Evolutionary conservation across 192 early-diverging fungal species (phyloP).

Genomic region (Coemansia sp.): DNA sequence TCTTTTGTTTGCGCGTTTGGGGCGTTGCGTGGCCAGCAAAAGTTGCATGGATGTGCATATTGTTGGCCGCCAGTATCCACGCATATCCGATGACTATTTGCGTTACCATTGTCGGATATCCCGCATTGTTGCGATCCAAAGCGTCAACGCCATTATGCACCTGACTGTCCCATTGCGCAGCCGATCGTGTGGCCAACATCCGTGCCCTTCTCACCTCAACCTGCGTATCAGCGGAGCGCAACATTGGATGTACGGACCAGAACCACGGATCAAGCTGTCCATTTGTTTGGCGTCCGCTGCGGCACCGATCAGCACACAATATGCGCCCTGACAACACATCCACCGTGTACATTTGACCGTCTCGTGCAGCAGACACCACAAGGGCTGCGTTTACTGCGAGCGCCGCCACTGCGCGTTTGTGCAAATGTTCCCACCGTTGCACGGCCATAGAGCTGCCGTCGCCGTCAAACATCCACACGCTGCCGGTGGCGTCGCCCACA

Average conservation of each 20-base stretch:
- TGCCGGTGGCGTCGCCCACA: constrained; percentile 32
- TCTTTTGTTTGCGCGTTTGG: background rate
- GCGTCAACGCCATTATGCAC: constrained; percentile 9
- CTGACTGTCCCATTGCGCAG: constrained; percentile 21
- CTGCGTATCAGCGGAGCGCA: constrained; percentile 10
- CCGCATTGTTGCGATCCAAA: constrained; percentile 10
- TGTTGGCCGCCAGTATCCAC: constrained; percentile 27
- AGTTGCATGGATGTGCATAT: constrained; percentile 28
- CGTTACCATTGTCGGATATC: constrained; percentile 13
- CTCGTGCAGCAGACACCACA: constrained; percentile 28
- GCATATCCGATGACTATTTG: constrained; percentile 16
- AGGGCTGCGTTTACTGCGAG: constrained; percentile 18
- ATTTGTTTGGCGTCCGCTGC: constrained; percentile 11
- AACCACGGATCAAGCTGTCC: constrained; percentile 23
- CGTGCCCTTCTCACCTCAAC: constrained; percentile 14
- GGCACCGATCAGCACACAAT: constrained; percentile 19
- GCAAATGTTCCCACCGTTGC: constrained; percentile 25
- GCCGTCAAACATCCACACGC: constrained; percentile 28
- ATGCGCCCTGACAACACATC: constrained; percentile 20
- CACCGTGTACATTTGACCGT: constrained; percentile 25
- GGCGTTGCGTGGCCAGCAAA: constrained; percentile 8
- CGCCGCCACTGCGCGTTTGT: constrained; percentile 28
- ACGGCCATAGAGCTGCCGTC: constrained; percentile 2
- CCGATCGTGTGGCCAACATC: constrained; percentile 15
- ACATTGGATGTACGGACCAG: constrained; percentile 30